Evolutionary conservation across 1,284 basidiomycete genomes (phyloP).

Genomic region (Megacollybia platyphylla): DNA sequence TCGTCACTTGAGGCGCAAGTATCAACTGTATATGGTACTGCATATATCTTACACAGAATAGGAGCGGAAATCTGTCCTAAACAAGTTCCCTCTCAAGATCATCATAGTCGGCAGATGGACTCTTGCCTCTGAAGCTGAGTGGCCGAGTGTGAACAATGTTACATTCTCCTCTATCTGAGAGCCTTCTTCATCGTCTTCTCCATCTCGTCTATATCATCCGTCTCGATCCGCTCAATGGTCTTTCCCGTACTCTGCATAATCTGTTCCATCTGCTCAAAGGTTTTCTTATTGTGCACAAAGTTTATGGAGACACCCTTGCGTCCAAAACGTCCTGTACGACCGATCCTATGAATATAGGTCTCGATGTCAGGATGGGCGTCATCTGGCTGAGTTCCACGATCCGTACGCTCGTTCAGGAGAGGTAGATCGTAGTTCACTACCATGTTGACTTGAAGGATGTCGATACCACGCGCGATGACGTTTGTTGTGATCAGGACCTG

Average conservation of each 20-base stretch:
- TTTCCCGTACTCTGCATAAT: conserved; percentile 72
- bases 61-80: too few relatives aligned
- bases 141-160: not conserved
- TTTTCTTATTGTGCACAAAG: conserved; percentile 82
- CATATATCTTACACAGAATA: too few relatives aligned
- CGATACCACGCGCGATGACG: conserved; percentile 96
- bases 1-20: too few relatives aligned
- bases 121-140: too few relatives aligned
- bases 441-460: conserved; percentile 99
- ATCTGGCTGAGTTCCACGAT: conserved; percentile 33
- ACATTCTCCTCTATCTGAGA: conserved; percentile 34
- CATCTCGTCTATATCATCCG: conserved; percentile 80
- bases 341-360: conserved; percentile 97
- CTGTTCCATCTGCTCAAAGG: conserved; percentile 75
- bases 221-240: conserved; percentile 72
- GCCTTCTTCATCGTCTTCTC: conserved; percentile 79
- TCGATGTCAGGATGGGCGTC: conserved; percentile 77
- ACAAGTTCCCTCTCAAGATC: too few relatives aligned
- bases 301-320: conserved; percentile 94
- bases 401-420: conserved; percentile 61
- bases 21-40: too few relatives aligned
- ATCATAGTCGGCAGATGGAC: too few relatives aligned
- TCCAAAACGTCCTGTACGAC: conserved; percentile 94
- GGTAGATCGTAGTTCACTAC: conserved; percentile 98
- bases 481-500: conserved; percentile 90